A percentile compares a stretch with the other conserved stretches of the same genome.
Conservation (phyloP, 768 basidiomycete genomes). For the Termitomyces sp. region DNA sequence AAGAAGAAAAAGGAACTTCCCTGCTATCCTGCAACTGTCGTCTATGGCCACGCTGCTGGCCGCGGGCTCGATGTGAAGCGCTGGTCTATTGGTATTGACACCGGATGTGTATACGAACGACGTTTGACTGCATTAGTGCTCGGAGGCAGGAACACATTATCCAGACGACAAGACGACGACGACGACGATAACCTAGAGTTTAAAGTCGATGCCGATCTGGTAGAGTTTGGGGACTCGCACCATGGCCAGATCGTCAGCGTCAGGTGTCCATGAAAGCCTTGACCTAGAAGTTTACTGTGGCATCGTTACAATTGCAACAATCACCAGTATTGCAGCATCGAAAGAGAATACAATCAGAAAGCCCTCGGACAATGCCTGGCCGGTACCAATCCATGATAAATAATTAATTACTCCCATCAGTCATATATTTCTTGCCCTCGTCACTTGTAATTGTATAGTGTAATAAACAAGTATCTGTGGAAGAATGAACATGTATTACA, state of each 20-base stretch:
- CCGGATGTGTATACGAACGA: constrained; percentile 74
- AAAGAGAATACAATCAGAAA: neutral
- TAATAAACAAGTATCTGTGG: neutral
- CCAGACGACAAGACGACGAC: constrained; percentile 15
- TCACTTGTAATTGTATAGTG: neutral
- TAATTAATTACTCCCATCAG: neutral
- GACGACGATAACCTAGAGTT: constrained; percentile 8
- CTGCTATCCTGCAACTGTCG: constrained; percentile 70
- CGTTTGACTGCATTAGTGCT: constrained; percentile 68
- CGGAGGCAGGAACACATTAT: constrained; percentile 10
- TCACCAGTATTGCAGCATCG: neutral
- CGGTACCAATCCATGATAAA: neutral
- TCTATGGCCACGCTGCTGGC: constrained; percentile 84
- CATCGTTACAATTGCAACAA: neutral
- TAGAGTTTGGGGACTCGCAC: constrained; percentile 56
- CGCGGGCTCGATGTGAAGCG: constrained; percentile 77
- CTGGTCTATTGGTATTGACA: constrained; percentile 83
- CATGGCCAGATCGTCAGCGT: constrained; percentile 49
- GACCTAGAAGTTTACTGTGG: neutral
- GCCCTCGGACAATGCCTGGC: neutral
- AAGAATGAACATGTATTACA: neutral
- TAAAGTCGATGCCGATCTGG: constrained; percentile 7
- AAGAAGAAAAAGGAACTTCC: constrained; percentile 31
- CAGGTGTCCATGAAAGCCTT: constrained; percentile 28
- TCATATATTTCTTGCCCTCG: neutral